Base-by-base conservation (phyloP, 192 early-diverging fungal species). In the Linnemannia schmuckeri region DNA sequence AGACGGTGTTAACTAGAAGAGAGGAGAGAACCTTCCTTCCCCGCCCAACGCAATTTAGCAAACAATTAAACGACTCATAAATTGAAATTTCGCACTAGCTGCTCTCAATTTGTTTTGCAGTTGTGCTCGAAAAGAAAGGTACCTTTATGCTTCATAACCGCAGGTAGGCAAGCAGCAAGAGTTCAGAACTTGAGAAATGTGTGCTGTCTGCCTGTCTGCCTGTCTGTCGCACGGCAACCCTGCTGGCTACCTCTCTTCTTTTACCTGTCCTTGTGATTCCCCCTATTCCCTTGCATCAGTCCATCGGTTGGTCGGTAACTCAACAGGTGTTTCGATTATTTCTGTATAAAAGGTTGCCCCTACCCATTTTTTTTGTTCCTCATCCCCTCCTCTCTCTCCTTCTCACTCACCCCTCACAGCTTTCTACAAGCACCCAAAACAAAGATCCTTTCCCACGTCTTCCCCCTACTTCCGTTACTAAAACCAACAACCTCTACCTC, bases 341-440 rank as follows among this genome's bases (percentile, higher is more conserved):
- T n/a, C 33, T 66, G 61, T 66, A 66, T 66, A 66, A 66, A 61
- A 66, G 27, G 30, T 9, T 15, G 30, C 61, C 61, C 61, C 61
- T 66, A 12, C 61, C 61, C 3, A 18, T 18, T 66, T 66, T 66
- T 15, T 63, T 66, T 66, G 57, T 33, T 30, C 10, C 10, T 66
- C 61, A 17, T 66, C 61, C 24, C 30, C 57, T 5, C n/a, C 24
- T n/a, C 27, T 15, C 30, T 57, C 55, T 66, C 61, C 13, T 22
- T 63, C 57, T 63, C 57, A 27, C 61, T 30, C 61, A 52, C 61
- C 61, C 61, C 61, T 66, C 61, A 66, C 61, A 66, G 61, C 61
- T 66, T 66, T 66, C 30, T 66, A 66, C 61, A 66, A 66, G 61
- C 61, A 66, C 61, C 30, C 30, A 66, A 66, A 66, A 66, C 61